Evolutionary conservation across 2,329 filamentous ascomycete genomes (phyloP), one percentile per base, ranked within the genome.

Genomic region (Periconia macrospinosa): DNA sequence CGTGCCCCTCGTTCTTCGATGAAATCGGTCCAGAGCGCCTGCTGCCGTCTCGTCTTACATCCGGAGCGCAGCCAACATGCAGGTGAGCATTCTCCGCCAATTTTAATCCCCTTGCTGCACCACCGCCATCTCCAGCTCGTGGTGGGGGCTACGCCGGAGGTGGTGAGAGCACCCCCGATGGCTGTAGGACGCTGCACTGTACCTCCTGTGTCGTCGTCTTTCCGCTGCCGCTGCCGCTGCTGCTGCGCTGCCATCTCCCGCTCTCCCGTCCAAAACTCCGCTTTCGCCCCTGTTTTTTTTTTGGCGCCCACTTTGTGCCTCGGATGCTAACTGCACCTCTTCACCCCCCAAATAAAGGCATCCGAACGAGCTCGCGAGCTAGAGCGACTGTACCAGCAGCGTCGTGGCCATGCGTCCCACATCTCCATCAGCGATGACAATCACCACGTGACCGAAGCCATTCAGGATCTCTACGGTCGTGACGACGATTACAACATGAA

Each of bases 371-470:
- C 77, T 52, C 70, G 67, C 51, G 76, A 79, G 65, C 73, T 79
- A 52, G 78, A 79, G 61, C 72, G 74, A 41, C 54, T 71, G 68
- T 81, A 81, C 74, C 75, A 81, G 63, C 74, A 77, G 63, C 78
- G 81, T 58, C 79, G 81, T 67, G 82, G 83, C 61, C 85, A 87
- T 76, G 77, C 76, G 61, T 79, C 84, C 57, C 82, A 86, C 63
- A 78, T 87, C 57, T 86, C 84, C 63, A 87, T 96, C 73, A 94
- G 90, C 74, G 92, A 96, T 76, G 89, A 92, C 56, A 91, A 84
- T 76, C 91, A 96, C 77, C 92, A 96, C 83, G 91, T 96, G 71
- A 96, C 92, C 52, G 92, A 96, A 75, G 89, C 91, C 55, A 96
- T 96, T 75, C 91, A 91, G 49, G 92, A 92, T 66, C 84, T 96